Evolutionary conservation across 2,329 filamentous ascomycete species (phyloP).

Genomic region (Pseudogymnoascus sp.): DNA sequence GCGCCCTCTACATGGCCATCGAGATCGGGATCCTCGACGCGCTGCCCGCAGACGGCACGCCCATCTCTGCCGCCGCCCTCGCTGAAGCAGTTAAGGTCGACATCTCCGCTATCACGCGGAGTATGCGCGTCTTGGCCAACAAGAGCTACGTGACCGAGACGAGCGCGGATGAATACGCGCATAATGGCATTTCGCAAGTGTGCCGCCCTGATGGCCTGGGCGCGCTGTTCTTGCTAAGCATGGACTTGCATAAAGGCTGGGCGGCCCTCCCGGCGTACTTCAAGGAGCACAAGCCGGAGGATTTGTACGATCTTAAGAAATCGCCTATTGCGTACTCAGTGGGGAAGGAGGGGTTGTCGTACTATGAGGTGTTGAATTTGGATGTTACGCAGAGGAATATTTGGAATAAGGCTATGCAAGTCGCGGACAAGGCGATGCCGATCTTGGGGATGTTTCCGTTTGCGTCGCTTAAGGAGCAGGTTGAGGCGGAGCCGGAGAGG

Average conservation of each 20-base stretch:
- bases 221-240: slow-evolving; percentile 27
- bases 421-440: slow-evolving; percentile 29
- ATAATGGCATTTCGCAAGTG: slow-evolving; percentile 26
- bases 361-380: slow-evolving; percentile 29
- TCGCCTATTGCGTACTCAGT: slow-evolving; percentile 29
- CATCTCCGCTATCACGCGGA: slow-evolving; percentile 26
- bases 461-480: slow-evolving; percentile 24
- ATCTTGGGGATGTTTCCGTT: slow-evolving; percentile 32
- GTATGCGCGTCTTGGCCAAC: slow-evolving; percentile 26
- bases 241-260: slow-evolving; percentile 28
- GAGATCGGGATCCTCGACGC: slow-evolving; percentile 16
- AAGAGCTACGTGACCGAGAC: slow-evolving; percentile 28
- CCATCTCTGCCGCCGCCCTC: slow-evolving; percentile 18
- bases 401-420: slow-evolving; percentile 30
- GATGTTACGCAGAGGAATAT: slow-evolving; percentile 26
- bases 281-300: slow-evolving; percentile 26
- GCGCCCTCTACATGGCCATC: slow-evolving; percentile 18
- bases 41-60: slow-evolving; percentile 11
- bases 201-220: slow-evolving; percentile 26
- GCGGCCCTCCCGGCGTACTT: slow-evolving; percentile 27
- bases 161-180: slow-evolving; percentile 26
- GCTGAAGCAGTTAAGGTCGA: slow-evolving; percentile 24
- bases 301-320: slow-evolving; percentile 28
- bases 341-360: slow-evolving; percentile 30
- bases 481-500: slow-evolving; percentile 25